Base-by-base conservation (phyloP, 2,329 filamentous ascomycete species). In the Geosmithia flava region DNA sequence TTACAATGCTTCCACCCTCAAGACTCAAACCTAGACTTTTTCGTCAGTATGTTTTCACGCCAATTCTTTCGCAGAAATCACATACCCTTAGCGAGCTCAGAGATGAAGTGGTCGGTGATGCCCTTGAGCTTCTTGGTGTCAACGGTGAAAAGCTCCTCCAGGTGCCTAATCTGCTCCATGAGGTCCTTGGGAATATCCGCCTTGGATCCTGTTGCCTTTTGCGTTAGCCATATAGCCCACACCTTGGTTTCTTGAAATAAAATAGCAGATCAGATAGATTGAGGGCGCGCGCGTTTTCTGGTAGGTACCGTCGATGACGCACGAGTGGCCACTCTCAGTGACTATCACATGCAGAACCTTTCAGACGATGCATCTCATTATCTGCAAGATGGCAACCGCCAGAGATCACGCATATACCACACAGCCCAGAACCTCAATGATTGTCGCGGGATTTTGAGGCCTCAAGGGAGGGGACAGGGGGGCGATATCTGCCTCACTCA, bases 1-100 rank as follows among this genome's bases (percentile, higher is more conserved):
- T 75, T 67, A 95, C 88, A 66, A 98, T 97, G 64, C 84, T 94
- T 51, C 89, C 90, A 53, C 91, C 91, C 68, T 95, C 84, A 50
- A 89, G 83, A 48, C 77, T 85, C 48, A 97, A 74, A 57, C 89
- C 87, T 88, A 52, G 29, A 6, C 33, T 48, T 4, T 19, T 39
- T 44, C 7, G 40, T 50, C 30, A 48, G 17, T 20, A 10, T 3
- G 19, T 42, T 11, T 42, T 19, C 43, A 39, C 41, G n/a, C 15
- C 10, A 6, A 37, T 17, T 46, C 16, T 8, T 33, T 33, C 19
- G 13, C 15, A 7, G 17, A 8, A 3, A 30, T 4, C 10, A 45
- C 30, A 33, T 33, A 85, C 87, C 89, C 68, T 95, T 95, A 53
- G 82, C 78, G 48, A 98, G 78, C 72, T 98, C 93, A 33, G 75